Conservation (phyloP, 345 rosid species). For the Rhodomyrtus tomentosa region DNA sequence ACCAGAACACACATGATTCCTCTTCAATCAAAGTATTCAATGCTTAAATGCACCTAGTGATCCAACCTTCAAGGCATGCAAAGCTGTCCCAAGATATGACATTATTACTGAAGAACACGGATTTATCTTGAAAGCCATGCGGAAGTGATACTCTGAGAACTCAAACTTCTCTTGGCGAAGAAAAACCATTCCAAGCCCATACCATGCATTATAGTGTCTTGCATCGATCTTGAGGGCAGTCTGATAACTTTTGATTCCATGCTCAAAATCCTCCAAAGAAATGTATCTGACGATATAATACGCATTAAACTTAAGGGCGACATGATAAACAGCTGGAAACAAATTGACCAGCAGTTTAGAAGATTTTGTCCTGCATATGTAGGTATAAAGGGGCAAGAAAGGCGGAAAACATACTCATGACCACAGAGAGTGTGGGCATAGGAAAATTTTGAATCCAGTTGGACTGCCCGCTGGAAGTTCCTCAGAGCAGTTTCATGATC, state of each 20-base stretch:
- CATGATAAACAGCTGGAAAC: neutral
- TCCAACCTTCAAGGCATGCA: constrained; percentile 69
- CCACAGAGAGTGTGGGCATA: constrained; percentile 95
- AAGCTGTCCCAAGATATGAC: constrained; percentile 91
- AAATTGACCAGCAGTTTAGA: neutral
- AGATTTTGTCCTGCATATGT: neutral
- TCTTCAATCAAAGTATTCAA: neutral
- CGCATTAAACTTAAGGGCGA: neutral
- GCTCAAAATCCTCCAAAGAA: constrained; percentile 91
- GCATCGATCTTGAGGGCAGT: constrained; percentile 81
- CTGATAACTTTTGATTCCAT: constrained; percentile 88
- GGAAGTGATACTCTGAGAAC: constrained; percentile 94
- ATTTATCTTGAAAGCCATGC: constrained; percentile 80
- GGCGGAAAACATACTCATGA: constrained; percentile 60
- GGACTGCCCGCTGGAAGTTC: constrained; percentile 88
- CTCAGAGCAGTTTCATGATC: constrained; percentile 96
- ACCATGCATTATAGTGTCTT: constrained; percentile 95
- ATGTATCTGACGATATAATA: constrained; percentile 37
- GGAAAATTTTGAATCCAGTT: constrained; percentile 78
- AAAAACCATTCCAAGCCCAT: constrained; percentile 93
- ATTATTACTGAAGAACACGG: constrained; percentile 88
- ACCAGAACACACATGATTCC: constrained; percentile 14
- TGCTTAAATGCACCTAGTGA: neutral
- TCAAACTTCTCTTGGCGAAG: constrained; percentile 94
- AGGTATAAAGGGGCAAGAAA: neutral